Evolutionary conservation across 2,329 filamentous ascomycete species (phyloP), one percentile per base, ranked within the genome.

Genomic region (Diaporthe capsici): DNA sequence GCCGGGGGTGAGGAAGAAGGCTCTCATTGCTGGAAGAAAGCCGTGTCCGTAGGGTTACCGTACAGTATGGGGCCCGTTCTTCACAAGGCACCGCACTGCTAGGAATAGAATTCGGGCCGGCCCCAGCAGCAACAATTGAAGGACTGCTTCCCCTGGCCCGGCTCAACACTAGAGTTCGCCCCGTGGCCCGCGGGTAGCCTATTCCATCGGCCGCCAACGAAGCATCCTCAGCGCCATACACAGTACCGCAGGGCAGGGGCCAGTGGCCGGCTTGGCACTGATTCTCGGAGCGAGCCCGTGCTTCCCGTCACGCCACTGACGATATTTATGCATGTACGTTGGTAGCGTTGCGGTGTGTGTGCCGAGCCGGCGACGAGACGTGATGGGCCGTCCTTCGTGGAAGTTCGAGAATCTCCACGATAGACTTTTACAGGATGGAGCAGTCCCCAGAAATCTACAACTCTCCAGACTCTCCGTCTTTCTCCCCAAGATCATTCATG

Each of bases 281-380:
- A 28, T 53, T 68, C 65, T 47, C 47, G 65, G 8, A 4, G 28
- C 8, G 31, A 1, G 31, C 22, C 65, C 65, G 12, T 53, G 65
- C 58, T 51, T 42, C 71, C 58, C 71, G 58, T 67, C 42, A 73
- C 34, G 58, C 58, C 71, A 73, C 71, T 55, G 58, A 65, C 44
- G 47, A 31, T 42, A 9, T 55, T 57, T 55, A 17, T 28, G 57
- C 47, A 53, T 25, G 61, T 12, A 13, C 17, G 17, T 12, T 34
- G 34, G 37, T 44, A 44, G 37, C 20, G 25, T 44, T 28, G 13
- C 22, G 34, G 34, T 8, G 25, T 47, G 39, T 47, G 39, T 53
- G 31, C 44, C 31, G 47, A 15, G 28, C 6, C 9, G 31, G 28
- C 25, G 63, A 60, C 8, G 6, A 12, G 28, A 5, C 34, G 25